phyloP scores from a whole-genome alignment of 2,329 filamentous ascomycete genomes.

The Purpureocillium takamizusanense region DNA sequence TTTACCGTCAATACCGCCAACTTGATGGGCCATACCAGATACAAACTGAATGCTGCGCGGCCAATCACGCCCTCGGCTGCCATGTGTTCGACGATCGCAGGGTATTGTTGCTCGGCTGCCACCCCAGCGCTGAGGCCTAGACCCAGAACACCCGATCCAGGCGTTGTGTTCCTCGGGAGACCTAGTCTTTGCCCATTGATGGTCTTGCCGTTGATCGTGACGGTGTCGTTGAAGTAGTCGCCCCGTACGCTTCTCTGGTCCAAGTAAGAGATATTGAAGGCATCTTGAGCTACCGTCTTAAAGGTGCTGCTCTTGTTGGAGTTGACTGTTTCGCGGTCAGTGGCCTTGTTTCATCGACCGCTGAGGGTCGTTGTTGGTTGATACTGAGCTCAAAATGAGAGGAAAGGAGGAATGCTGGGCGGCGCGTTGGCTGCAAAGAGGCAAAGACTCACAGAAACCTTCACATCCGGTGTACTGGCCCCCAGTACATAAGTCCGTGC shows the following conservation, averaged over 20 bases:
- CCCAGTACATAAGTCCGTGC: constrained; percentile 7
- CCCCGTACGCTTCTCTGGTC: not conserved
- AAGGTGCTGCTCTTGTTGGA: not conserved
- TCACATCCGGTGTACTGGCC: not conserved
- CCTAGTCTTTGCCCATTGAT: not conserved
- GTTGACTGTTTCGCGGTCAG: not conserved
- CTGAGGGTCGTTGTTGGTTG: too few relatives aligned
- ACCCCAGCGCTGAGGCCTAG: constrained; percentile 40
- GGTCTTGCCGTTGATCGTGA: constrained; percentile 4
- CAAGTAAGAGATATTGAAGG: not conserved
- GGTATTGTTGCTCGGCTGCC: constrained; percentile 26
- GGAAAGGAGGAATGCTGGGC: too few relatives aligned
- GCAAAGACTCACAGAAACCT: too few relatives aligned
- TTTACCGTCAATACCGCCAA: not conserved
- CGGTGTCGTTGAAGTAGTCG: not conserved
- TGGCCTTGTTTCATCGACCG: too few relatives aligned
- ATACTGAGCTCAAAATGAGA: too few relatives aligned
- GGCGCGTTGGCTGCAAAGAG: too few relatives aligned
- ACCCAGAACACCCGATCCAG: not conserved
- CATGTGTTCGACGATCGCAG: constrained; percentile 40
- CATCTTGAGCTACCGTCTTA: not conserved
- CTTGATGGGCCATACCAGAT: constrained; percentile 9
- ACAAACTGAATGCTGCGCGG: not conserved
- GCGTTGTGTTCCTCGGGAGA: not conserved
- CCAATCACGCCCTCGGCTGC: not conserved